A percentile compares a stretch with the other conserved stretches of the same genome.
Conservation (phyloP, 345 rosid genomes). For the Euphorbia pulcherrima region DNA sequence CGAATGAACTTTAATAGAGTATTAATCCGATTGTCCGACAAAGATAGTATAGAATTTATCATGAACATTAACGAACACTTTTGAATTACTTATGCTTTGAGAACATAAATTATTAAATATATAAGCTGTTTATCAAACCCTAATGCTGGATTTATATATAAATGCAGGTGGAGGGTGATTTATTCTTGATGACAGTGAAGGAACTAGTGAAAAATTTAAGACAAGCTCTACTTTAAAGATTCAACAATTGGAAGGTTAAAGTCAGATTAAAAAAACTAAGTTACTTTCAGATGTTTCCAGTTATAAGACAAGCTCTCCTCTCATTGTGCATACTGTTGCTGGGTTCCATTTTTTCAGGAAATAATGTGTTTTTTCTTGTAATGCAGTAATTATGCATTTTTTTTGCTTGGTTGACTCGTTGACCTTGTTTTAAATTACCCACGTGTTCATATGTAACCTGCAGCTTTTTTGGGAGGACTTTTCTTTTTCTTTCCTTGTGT, state of each 20-base stretch:
- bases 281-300: no score
- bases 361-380: background rate
- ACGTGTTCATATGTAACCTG: constrained; percentile 9
- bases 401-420: constrained; percentile 6
- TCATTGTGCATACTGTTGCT: background rate
- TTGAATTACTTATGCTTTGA: no score
- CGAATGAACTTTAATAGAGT: no score
- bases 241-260: background rate
- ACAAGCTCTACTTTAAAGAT: constrained; percentile 6
- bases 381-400: background rate
- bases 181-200: constrained; percentile 18
- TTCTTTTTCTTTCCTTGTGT: constrained; percentile 1
- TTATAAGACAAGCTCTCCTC: background rate
- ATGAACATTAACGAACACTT: no score
- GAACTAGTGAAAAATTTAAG: constrained; percentile 32
- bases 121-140: background rate
- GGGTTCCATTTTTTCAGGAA: constrained; percentile 6
- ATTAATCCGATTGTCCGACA: no score
- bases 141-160: background rate
- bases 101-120: no score
- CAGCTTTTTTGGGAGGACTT: background rate
- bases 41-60: no score
- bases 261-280: no score
- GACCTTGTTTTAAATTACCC: constrained; percentile 7
- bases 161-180: constrained; percentile 60